phyloP scores from a whole-genome alignment of 164 flowering plant genomes.

The Kingdonia uniflora region DNA sequence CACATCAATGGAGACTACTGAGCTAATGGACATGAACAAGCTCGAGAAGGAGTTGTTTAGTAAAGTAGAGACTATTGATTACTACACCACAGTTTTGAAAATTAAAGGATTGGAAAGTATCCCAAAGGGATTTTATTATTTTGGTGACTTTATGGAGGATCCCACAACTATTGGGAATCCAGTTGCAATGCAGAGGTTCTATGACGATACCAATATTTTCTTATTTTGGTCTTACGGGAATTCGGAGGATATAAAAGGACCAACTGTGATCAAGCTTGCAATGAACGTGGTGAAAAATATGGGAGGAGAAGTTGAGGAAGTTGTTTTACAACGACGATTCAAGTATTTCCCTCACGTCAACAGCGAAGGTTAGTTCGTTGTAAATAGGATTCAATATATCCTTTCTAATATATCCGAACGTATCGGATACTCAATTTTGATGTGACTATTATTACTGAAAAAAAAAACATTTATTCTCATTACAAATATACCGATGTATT shows the following conservation, averaged over 20 bases:
- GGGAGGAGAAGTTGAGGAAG: conserved; percentile 48
- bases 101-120: conserved; percentile 58
- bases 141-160: conserved; percentile 66
- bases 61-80: conserved; percentile 61
- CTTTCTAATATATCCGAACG: too few species aligned
- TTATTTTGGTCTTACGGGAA: conserved; percentile 85
- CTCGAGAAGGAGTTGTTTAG: conserved; percentile 54
- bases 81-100: conserved; percentile 73
- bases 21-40: conserved; percentile 35
- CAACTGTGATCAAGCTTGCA: conserved; percentile 37
- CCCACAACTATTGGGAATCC: conserved; percentile 68
- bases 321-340: conserved; percentile 54
- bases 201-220: conserved; percentile 51
- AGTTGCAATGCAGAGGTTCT: conserved; percentile 77
- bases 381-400: too few species aligned
- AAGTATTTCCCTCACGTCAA: conserved; percentile 71
- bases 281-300: conserved; percentile 34
- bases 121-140: conserved; percentile 67
- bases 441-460: too few species aligned
- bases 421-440: too few species aligned
- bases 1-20: conserved; percentile 25
- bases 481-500: too few species aligned
- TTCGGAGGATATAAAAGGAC: conserved; percentile 38
- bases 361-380: conserved; percentile 47
- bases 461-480: too few species aligned